These are phyloP conservation scores for Auriculariales sp. DNA, from an alignment of 768 basidiomycete genomes.

Conservation along the genomic window DNA sequence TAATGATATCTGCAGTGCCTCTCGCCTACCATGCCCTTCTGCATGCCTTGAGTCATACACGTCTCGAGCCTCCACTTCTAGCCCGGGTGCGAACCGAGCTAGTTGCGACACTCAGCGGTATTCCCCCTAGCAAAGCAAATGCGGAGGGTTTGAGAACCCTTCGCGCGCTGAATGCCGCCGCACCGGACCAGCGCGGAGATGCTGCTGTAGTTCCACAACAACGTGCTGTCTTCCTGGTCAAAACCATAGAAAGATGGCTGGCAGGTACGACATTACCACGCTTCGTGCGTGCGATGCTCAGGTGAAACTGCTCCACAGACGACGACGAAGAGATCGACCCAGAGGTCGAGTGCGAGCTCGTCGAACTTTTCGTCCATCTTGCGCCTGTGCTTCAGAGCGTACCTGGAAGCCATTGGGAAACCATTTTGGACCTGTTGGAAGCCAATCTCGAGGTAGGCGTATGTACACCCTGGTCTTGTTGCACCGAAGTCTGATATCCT, in stretches of 20 bases:
- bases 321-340: slow-evolving; percentile 48
- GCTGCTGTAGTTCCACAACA: slow-evolving; percentile 73
- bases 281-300: no score
- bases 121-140: slow-evolving; percentile 47
- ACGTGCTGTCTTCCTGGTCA: slow-evolving; percentile 76
- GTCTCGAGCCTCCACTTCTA: slow-evolving; percentile 55
- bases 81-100: slow-evolving; percentile 82
- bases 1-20: slow-evolving; percentile 34
- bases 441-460: slow-evolving; percentile 67
- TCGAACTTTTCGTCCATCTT: slow-evolving; percentile 55
- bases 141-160: slow-evolving; percentile 55
- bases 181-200: slow-evolving; percentile 68
- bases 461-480: neutral
- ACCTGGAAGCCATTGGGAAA: slow-evolving; percentile 81
- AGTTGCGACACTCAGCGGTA: slow-evolving; percentile 62
- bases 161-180: slow-evolving; percentile 51
- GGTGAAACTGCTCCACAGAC: no score
- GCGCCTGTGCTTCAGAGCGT: slow-evolving; percentile 82
- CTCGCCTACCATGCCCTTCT: slow-evolving; percentile 54
- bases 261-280: no score
- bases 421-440: slow-evolving; percentile 81
- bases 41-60: slow-evolving; percentile 40
- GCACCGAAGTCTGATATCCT: neutral
- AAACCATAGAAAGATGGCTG: slow-evolving; percentile 77
- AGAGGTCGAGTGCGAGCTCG: slow-evolving; percentile 66